Conservation (phyloP, 305 asterid species). For the Fraxinus sp. region DNA sequence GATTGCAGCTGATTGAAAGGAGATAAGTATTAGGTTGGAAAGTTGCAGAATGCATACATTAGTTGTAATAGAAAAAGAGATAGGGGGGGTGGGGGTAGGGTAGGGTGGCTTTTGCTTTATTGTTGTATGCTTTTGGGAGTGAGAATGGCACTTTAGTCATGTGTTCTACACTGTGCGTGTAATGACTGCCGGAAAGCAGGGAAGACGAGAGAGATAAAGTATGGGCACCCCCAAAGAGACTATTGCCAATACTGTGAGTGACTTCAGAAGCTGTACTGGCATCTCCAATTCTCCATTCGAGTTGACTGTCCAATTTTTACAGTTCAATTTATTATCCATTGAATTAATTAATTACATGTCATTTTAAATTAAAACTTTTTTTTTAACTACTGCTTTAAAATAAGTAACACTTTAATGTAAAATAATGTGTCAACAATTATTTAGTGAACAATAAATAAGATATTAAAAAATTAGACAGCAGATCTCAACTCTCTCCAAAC, state of each 20-base stretch:
- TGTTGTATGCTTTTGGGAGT: conserved; percentile 6
- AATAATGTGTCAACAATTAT: too few relatives aligned
- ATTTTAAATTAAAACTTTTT: too few relatives aligned
- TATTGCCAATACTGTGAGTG: neutral
- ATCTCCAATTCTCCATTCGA: neutral
- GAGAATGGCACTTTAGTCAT: conserved; percentile 51
- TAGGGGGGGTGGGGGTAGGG: neutral
- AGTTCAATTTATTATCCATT: too few relatives aligned
- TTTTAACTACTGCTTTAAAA: too few relatives aligned
- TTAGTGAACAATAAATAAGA: too few relatives aligned
- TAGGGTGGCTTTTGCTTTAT: conserved; percentile 27
- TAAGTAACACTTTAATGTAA: too few relatives aligned
- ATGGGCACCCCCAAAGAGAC: neutral
- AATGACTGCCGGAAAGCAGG: conserved; percentile 27
- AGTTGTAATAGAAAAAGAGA: neutral
- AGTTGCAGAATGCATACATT: conserved; percentile 10
- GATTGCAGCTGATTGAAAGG: conserved; percentile 22
- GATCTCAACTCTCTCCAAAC: too few relatives aligned
- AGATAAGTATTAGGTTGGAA: neutral
- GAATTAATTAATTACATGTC: neutral
- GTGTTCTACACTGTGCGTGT: conserved; percentile 41
- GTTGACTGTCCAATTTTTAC: neutral
- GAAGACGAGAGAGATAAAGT: conserved; percentile 9
- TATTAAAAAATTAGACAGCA: too few relatives aligned
- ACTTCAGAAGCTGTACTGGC: neutral